These are phyloP conservation scores for Escovopsis sp. DNA, from an alignment of 2,329 filamentous ascomycete genomes.

Conservation along the genomic window DNA sequence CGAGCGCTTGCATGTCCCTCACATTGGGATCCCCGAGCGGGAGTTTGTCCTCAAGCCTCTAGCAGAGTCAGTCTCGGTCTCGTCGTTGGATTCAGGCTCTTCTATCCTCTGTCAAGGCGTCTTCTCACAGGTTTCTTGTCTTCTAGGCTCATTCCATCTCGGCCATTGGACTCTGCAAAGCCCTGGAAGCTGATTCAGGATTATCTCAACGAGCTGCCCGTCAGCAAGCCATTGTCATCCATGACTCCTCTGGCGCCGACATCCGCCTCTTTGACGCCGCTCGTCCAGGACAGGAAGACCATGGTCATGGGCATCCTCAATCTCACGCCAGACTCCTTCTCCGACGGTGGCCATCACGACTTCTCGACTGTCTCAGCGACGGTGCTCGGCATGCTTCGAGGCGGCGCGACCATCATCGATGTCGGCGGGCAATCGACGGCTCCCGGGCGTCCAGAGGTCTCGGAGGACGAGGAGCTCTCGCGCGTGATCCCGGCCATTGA, in stretches of 20 bases:
- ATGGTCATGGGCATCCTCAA: constrained; percentile 91
- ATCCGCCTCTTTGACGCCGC: constrained; percentile 40
- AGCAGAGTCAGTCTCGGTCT: constrained; percentile 43
- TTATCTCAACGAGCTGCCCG: constrained; percentile 44
- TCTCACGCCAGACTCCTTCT: constrained; percentile 92
- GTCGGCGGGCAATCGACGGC: constrained; percentile 88
- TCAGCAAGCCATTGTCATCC: constrained; percentile 37
- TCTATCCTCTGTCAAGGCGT: not conserved
- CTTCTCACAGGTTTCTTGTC: too few relatives aligned
- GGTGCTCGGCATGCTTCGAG: constrained; percentile 45
- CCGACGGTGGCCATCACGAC: constrained; percentile 62
- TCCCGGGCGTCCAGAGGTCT: constrained; percentile 55
- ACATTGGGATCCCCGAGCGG: constrained; percentile 71
- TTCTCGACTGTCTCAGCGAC: constrained; percentile 40
- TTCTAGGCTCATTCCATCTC: constrained; percentile 38
- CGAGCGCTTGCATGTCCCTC: constrained; percentile 68
- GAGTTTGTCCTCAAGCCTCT: constrained; percentile 88
- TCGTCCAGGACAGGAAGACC: constrained; percentile 46
- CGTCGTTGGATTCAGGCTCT: not conserved
- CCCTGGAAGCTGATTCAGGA: constrained; percentile 49
- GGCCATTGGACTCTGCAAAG: constrained; percentile 34
- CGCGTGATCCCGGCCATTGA: constrained; percentile 70
- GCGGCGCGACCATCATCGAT: constrained; percentile 75
- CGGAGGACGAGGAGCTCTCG: constrained; percentile 56
- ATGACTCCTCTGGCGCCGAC: constrained; percentile 38